Conservation (phyloP, 2,329 filamentous ascomycete species). For the Stemphylium lycopersici region DNA sequence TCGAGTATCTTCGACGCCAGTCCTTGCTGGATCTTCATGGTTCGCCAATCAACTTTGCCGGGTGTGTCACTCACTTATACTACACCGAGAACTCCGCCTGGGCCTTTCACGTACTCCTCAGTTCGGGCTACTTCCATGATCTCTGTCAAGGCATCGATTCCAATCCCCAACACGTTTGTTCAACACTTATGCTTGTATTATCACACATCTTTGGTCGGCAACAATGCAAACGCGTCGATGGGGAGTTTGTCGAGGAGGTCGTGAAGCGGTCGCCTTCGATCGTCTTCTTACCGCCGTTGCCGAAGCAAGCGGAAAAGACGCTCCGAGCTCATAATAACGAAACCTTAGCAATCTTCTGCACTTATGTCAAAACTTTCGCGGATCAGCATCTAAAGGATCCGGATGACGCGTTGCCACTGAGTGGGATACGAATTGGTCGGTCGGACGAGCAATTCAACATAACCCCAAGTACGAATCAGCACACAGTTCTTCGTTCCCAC, state of each 20-base stretch:
- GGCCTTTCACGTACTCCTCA: constrained; percentile 76
- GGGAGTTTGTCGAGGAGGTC: constrained; percentile 55
- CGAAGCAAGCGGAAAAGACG: constrained; percentile 61
- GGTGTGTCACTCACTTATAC: constrained; percentile 73
- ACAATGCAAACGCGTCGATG: constrained; percentile 55
- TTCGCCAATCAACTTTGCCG: constrained; percentile 73
- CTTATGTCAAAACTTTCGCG: constrained; percentile 73
- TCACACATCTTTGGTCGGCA: constrained; percentile 72
- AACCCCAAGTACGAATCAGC: constrained; percentile 21
- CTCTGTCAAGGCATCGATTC: constrained; percentile 65
- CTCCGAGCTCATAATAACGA: constrained; percentile 68
- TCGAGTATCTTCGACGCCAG: constrained; percentile 77
- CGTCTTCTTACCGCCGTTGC: constrained; percentile 69
- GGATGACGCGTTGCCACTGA: constrained; percentile 66
- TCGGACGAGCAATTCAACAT: constrained; percentile 42
- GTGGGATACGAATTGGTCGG: neutral
- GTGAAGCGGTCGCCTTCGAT: constrained; percentile 66
- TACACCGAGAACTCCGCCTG: constrained; percentile 78
- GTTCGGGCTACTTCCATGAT: constrained; percentile 71
- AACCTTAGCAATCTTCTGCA: constrained; percentile 69
- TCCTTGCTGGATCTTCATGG: constrained; percentile 67
- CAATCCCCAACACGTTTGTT: constrained; percentile 58
- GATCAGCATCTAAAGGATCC: constrained; percentile 64
- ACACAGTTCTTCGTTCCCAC: constrained; percentile 61
- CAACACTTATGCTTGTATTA: constrained; percentile 70